A percentile compares a stretch with the other conserved stretches of the same genome.
Conservation (phyloP, 129 eudicot species). For the Tagetes erecta region DNA sequence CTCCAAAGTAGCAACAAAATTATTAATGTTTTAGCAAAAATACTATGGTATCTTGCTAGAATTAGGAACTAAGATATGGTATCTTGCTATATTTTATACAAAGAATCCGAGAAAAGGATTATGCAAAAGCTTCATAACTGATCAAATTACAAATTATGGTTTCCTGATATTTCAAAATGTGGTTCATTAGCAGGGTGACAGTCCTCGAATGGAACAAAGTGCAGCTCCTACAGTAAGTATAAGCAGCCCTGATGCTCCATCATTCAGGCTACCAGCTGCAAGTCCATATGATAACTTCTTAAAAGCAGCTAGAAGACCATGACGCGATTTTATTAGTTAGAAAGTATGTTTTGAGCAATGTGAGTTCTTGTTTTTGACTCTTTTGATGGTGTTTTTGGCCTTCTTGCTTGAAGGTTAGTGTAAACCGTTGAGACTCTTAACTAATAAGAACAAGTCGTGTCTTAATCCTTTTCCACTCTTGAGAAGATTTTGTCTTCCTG, state of each 20-base stretch:
- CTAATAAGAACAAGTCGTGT: conserved; percentile 34
- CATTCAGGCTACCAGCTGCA: conserved; percentile 58
- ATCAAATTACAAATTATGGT: background rate
- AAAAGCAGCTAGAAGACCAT: conserved; percentile 50
- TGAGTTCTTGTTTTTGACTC: conserved; percentile 29
- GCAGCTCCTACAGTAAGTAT: conserved; percentile 44
- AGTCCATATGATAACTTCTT: conserved; percentile 77
- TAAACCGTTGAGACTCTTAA: conserved; percentile 31
- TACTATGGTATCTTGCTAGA: background rate
- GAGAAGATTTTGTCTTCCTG: conserved; percentile 9
- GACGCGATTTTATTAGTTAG: conserved; percentile 10
- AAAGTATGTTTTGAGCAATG: conserved; percentile 30
- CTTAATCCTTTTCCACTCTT: conserved; percentile 23
- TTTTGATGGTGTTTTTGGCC: conserved; percentile 28
- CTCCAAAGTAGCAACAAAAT: too few species aligned
- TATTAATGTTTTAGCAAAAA: background rate
- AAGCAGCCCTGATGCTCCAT: conserved; percentile 27
- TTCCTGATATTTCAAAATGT: background rate
- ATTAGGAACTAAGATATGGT: background rate
- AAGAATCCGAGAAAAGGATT: background rate
- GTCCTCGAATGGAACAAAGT: conserved; percentile 17
- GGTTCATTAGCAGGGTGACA: conserved; percentile 20
- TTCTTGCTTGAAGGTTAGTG: conserved; percentile 32
- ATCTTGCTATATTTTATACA: background rate
- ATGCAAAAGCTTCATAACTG: background rate